These are phyloP conservation scores for Agrocybe praecox DNA, from an alignment of 768 basidiomycete species.

Conservation along the genomic window DNA sequence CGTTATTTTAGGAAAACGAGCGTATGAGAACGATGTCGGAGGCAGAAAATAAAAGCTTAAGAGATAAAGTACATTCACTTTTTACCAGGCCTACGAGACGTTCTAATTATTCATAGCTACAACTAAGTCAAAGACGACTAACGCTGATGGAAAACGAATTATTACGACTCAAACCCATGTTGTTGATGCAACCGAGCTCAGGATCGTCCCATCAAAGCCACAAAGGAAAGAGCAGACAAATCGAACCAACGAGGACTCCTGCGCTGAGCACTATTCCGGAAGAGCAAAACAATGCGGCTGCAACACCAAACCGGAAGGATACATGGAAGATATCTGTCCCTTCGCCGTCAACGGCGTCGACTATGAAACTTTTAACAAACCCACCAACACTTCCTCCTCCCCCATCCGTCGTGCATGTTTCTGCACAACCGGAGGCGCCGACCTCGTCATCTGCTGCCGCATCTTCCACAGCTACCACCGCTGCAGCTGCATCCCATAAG, in stretches of 20 bases:
- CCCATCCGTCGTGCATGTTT: no score
- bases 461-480: not conserved
- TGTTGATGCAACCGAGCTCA: conserved; percentile 63
- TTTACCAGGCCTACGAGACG: not conserved
- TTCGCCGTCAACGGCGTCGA: not conserved
- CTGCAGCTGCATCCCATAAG: conserved; percentile 6
- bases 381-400: not conserved
- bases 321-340: not conserved
- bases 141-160: conserved; percentile 65
- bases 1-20: conserved; percentile 51
- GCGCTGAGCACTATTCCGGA: no score
- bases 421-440: not conserved
- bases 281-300: no score
- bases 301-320: not conserved
- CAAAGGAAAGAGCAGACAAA: conserved; percentile 25
- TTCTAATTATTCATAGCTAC: conserved; percentile 43
- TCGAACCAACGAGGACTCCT: conserved; percentile 1
- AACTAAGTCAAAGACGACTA: conserved; percentile 57
- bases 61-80: conserved; percentile 57
- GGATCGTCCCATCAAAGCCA: conserved; percentile 20
- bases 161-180: conserved; percentile 62
- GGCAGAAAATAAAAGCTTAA: conserved; percentile 62
- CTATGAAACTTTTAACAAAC: not conserved
- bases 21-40: conserved; percentile 51
- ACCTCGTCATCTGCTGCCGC: not conserved